These are phyloP conservation scores for Wickerhamomyces xylosicus DNA, from an alignment of 805 yeast genomes.

Conservation along the genomic window DNA sequence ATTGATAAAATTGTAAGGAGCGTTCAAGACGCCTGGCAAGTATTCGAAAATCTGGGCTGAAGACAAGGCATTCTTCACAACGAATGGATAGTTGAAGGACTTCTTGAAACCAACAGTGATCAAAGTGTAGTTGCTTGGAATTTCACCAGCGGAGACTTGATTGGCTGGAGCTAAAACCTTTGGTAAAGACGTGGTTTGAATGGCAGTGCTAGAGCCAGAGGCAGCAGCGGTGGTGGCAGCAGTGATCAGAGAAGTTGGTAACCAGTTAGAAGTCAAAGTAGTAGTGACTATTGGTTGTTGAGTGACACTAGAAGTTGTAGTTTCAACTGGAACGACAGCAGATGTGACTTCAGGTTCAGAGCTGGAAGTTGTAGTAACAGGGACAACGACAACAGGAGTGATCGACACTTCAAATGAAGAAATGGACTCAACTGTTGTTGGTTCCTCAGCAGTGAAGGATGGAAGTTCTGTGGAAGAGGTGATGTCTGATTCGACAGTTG, in stretches of 20 bases:
- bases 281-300: conserved; percentile 9
- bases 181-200: conserved; percentile 47
- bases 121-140: conserved; percentile 39
- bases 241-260: conserved; percentile 33
- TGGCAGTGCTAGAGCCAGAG: conserved; percentile 8
- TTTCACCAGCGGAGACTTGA: conserved; percentile 17
- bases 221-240: conserved; percentile 20
- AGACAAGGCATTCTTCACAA: conserved; percentile 59
- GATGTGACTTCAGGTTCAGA: conserved; percentile 1
- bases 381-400: neutral
- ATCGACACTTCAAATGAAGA: neutral
- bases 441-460: neutral
- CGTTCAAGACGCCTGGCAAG: conserved; percentile 62
- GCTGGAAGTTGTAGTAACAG: conserved; percentile 1
- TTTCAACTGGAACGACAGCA: neutral
- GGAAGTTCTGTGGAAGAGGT: neutral
- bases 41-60: conserved; percentile 82
- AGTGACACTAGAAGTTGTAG: conserved; percentile 1
- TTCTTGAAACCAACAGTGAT: conserved; percentile 73
- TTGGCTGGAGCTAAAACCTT: conserved; percentile 65
- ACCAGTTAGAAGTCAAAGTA: conserved; percentile 23
- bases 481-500: neutral
- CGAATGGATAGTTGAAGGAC: conserved; percentile 76
- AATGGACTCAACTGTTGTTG: neutral
- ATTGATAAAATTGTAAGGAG: conserved; percentile 40